These are phyloP conservation scores for Athelia psychrophila DNA, from an alignment of 1,284 basidiomycete genomes.

Conservation along the genomic window DNA sequence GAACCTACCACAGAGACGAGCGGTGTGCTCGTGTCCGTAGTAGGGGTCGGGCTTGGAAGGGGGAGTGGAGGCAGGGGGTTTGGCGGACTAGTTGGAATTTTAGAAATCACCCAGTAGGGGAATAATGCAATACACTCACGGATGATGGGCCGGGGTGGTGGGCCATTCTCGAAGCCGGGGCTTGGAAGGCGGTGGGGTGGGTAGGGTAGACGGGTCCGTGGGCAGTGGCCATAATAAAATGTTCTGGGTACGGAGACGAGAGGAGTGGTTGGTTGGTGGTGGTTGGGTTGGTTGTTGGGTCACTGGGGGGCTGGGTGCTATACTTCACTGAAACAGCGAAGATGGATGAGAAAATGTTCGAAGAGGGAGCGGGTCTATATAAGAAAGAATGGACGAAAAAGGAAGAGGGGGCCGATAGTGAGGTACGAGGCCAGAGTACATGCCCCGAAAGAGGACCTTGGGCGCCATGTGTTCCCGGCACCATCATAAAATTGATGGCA, in stretches of 20 bases:
- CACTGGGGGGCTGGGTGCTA: not conserved
- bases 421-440: not conserved
- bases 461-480: not conserved
- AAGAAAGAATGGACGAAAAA: not conserved
- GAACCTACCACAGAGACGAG: slow-evolving; percentile 58
- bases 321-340: slow-evolving; percentile 1
- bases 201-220: not conserved
- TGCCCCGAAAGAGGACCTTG: not conserved
- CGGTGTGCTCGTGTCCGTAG: slow-evolving; percentile 1
- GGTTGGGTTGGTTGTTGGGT: not conserved
- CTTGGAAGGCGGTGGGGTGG: not conserved
- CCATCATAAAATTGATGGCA: not conserved
- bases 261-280: too few species aligned
- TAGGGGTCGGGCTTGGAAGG: not conserved
- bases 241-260: too few species aligned
- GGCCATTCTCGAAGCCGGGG: not conserved
- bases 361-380: not conserved
- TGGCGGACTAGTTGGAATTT: not conserved
- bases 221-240: not conserved
- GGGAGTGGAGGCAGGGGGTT: not conserved
- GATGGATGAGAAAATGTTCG: not conserved
- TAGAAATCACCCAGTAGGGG: not conserved
- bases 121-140: not conserved
- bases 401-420: not conserved
- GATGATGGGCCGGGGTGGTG: not conserved